A percentile compares a stretch with the other conserved stretches of the same genome.
phyloP scores from a whole-genome alignment of 75 land plant genomes.

The Sequoia sempervirens region DNA sequence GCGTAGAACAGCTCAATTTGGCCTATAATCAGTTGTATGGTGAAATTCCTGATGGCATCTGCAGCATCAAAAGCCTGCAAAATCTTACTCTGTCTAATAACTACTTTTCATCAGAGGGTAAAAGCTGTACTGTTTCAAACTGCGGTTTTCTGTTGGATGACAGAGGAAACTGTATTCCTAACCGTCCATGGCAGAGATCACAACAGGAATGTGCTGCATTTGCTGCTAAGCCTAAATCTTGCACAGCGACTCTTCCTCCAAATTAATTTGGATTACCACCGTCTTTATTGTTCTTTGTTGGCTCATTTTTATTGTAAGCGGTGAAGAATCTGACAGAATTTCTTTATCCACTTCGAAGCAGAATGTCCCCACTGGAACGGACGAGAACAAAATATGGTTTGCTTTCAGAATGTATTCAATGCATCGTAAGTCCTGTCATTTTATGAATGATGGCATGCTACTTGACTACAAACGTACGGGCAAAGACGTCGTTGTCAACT shows the following conservation, averaged over 20 bases:
- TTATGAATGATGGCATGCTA: no score
- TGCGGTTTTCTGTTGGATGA: slow-evolving; percentile 60
- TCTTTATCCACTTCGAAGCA: no score
- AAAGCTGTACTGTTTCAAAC: slow-evolving; percentile 33
- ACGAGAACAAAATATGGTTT: no score
- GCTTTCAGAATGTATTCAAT: no score
- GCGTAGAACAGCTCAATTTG: slow-evolving; percentile 57
- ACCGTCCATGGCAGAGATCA: slow-evolving; percentile 58
- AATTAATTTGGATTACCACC: neutral
- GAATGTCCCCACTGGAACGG: no score
- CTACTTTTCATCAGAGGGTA: slow-evolving; percentile 65
- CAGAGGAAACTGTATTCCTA: slow-evolving; percentile 71
- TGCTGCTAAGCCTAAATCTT: slow-evolving; percentile 6
- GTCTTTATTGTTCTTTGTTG: neutral
- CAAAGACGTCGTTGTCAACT: no score
- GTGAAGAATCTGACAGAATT: no score
- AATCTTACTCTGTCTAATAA: slow-evolving; percentile 68
- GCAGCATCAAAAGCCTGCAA: slow-evolving; percentile 41
- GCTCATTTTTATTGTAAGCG: no score
- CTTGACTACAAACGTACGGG: no score
- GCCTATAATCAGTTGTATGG: slow-evolving; percentile 70
- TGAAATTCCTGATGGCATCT: slow-evolving; percentile 53
- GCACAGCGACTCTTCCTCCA: neutral
- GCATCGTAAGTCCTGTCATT: no score
- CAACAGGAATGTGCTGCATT: slow-evolving; percentile 38